Evolutionary conservation across 495 filamentous ascomycete species (phyloP).

Genomic region (Lichina pygmaea): DNA sequence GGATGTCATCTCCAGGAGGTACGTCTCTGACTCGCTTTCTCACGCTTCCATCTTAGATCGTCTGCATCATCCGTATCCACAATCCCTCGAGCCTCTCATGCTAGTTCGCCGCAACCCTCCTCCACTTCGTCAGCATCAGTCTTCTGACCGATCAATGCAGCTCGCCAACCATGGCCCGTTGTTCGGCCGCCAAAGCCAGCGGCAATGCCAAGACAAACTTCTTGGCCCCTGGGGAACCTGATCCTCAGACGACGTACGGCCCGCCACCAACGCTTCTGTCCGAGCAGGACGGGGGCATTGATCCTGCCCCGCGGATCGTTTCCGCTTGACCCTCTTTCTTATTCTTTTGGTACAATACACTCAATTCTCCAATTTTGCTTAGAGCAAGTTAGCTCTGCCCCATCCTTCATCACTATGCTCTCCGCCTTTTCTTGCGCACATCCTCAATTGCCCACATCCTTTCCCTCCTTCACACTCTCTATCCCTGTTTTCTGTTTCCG

Average conservation of each 20-base stretch:
- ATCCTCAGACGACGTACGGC: slow-evolving; percentile 2
- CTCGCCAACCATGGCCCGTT: slow-evolving; percentile 91
- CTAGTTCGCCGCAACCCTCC: no score
- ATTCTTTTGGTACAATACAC: no score
- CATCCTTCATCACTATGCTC: neutral
- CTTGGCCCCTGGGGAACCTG: slow-evolving; percentile 4
- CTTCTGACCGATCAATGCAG: slow-evolving; percentile 20
- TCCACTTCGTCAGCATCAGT: neutral
- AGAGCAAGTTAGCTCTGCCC: neutral
- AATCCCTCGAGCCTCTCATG: neutral
- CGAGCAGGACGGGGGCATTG: no score
- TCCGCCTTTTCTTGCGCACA: neutral
- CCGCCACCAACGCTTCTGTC: no score
- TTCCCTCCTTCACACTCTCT: no score
- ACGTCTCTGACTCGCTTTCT: slow-evolving; percentile 8
- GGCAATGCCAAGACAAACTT: slow-evolving; percentile 14
- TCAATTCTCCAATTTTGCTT: no score
- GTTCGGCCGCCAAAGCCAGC: slow-evolving; percentile 55
- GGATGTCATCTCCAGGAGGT: slow-evolving; percentile 85
- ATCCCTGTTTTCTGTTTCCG: no score
- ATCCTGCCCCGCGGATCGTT: no score
- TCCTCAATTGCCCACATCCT: neutral
- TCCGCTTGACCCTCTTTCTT: no score
- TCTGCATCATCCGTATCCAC: neutral
- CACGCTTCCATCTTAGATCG: neutral